These are phyloP conservation scores for Uromyces viciae-fabae DNA, from an alignment of 1,284 basidiomycete species.

Conservation along the genomic window DNA sequence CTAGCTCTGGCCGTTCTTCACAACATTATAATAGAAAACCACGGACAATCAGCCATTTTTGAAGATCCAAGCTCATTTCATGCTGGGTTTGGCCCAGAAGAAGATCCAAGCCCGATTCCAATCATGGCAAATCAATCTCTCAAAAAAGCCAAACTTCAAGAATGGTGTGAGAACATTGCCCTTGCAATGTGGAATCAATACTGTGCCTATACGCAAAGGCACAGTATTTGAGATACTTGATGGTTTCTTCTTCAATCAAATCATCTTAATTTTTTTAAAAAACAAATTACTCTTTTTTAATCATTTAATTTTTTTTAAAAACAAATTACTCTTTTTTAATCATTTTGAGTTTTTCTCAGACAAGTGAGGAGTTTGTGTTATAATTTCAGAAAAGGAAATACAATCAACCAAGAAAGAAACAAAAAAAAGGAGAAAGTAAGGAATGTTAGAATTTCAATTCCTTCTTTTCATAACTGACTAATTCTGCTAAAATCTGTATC, in stretches of 20 bases:
- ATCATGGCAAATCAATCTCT: background rate
- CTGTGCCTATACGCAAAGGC: background rate
- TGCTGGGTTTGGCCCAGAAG: background rate
- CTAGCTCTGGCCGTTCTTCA: background rate
- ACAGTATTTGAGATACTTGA: background rate
- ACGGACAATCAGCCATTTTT: background rate
- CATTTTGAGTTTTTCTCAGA: background rate
- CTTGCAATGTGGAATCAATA: constrained; percentile 2
- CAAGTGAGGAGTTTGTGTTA: no score
- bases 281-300: background rate
- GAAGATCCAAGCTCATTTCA: background rate
- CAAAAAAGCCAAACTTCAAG: background rate
- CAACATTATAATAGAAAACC: background rate
- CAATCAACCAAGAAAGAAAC: no score
- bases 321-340: background rate
- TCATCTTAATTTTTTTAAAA: background rate
- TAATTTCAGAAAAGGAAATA: no score
- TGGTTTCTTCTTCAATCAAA: background rate
- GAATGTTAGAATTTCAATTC: no score
- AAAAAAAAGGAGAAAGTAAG: no score
- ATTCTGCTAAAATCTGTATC: no score
- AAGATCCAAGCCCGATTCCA: no score
- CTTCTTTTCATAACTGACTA: no score
- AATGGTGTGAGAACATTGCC: background rate
- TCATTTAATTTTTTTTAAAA: background rate